Base-by-base conservation (phyloP, 495 filamentous ascomycete species). In the Aspergillus olivimuriae region DNA sequence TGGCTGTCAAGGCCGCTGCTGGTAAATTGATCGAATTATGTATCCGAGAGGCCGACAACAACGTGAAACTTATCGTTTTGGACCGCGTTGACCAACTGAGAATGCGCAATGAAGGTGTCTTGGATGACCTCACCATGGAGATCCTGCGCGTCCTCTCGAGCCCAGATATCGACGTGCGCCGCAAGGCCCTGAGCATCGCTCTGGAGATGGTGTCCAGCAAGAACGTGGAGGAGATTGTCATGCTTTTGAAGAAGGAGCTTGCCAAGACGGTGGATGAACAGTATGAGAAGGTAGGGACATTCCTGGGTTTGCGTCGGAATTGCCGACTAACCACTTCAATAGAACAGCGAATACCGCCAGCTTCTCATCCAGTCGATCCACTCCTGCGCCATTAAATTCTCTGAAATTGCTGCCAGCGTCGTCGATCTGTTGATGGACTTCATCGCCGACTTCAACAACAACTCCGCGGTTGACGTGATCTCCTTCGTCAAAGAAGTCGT, bases 381-480 rank as follows among this genome's bases (percentile, higher is more conserved):
- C 65, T 87, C 87, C 58, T 97, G 91, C 62, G 94, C 94, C 45
- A 95, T 99, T 72, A 95, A 92, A 60, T 96, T 96, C 69, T 96
- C 94, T 3, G 94, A 97, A 63, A 88, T 97, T 40, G 94, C 94
- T 37, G 87, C 91, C 28, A 95, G 87, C 59, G 94, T 97, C 35
- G 94, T 99, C 43, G 94, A 88, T 44, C 75, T 95, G 6, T 70
- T 99, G n/a, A 99, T 99, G 90, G 92, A 99, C 58, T 96, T 97
- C 59, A 97, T 99, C 60, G 88, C 86, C 42, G 94, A 99, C 61
- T 96, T 96, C 65, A 97, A 92, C 74, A 95, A 89, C 56, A 84
- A 88, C 33, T 94, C 90, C 2, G 92, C 94, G 2, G 87, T 99
- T 20, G 94, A 99, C 68, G 90, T 99, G 9, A 96, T 99, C 55